Evolutionary conservation across 805 yeast genomes (phyloP).

Genomic region (Saccharomycopsis sp.): DNA sequence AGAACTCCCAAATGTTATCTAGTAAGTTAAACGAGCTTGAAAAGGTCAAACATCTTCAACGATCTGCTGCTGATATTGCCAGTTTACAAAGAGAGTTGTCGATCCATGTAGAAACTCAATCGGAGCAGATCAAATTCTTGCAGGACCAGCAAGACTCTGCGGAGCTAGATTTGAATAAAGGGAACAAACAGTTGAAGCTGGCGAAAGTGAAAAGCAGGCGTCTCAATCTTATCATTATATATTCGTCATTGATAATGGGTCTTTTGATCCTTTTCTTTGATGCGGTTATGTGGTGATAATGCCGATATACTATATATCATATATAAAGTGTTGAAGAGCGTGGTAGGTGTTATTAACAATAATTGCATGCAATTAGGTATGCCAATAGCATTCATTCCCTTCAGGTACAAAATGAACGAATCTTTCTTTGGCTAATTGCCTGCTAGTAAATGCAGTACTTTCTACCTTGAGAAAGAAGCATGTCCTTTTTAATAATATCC

Average conservation of each 20-base stretch:
- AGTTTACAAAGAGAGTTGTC: conserved; percentile 38
- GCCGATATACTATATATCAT: background rate
- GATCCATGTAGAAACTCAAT: conserved; percentile 37
- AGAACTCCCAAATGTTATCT: conserved; percentile 33
- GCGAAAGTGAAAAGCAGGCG: conserved; percentile 36
- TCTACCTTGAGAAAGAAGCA: no score
- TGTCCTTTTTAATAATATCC: no score
- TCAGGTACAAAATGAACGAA: no score
- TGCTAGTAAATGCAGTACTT: no score
- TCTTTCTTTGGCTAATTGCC: no score
- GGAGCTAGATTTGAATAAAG: conserved; percentile 34
- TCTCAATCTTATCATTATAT: conserved; percentile 27
- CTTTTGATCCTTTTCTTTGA: conserved; percentile 28
- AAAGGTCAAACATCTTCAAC: conserved; percentile 39
- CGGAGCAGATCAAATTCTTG: conserved; percentile 35
- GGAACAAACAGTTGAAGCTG: conserved; percentile 34
- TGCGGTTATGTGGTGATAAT: conserved; percentile 20
- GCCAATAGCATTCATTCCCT: no score
- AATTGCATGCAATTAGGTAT: no score
- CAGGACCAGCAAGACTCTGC: conserved; percentile 37
- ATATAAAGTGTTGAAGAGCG: background rate
- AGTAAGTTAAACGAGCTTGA: conserved; percentile 35
- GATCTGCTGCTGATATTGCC: conserved; percentile 39
- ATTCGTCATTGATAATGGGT: conserved; percentile 29
- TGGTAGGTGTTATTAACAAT: background rate